Evolutionary conservation across 805 yeast genomes (phyloP).

Genomic region (Saccharomycopsis synnaedendra): DNA sequence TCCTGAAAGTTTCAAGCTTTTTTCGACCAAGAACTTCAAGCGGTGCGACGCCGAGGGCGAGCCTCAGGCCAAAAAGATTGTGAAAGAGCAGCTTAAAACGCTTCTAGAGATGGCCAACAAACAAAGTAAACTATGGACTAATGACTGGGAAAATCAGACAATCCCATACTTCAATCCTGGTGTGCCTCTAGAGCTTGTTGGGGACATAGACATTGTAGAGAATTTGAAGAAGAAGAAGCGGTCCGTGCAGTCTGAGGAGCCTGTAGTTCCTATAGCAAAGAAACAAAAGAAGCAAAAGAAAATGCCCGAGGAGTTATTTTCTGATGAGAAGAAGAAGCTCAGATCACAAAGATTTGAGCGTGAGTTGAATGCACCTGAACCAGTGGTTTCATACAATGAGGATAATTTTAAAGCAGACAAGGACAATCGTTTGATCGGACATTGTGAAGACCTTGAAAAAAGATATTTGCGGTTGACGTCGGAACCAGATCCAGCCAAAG

Average conservation of each 20-base stretch:
- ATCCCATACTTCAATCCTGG: conserved; percentile 32
- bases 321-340: conserved; percentile 28
- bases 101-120: conserved; percentile 38
- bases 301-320: neutral
- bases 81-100: conserved; percentile 39
- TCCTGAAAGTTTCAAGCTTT: conserved; percentile 49
- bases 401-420: neutral
- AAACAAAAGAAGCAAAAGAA: neutral
- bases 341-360: conserved; percentile 40
- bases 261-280: neutral
- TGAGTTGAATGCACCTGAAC: conserved; percentile 17
- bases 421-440: conserved; percentile 40
- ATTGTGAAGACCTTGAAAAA: conserved; percentile 58
- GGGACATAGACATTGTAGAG: neutral
- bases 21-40: conserved; percentile 36
- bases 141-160: conserved; percentile 42
- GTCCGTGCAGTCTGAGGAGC: neutral
- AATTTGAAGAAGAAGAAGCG: neutral
- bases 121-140: conserved; percentile 31
- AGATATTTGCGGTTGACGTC: conserved; percentile 77
- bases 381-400: neutral
- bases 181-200: conserved; percentile 1
- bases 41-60: conserved; percentile 26
- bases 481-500: conserved; percentile 77
- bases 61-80: conserved; percentile 23